These are phyloP conservation scores for Populus hybrid DNA, from an alignment of 441 rosid species.

Conservation along the genomic window DNA sequence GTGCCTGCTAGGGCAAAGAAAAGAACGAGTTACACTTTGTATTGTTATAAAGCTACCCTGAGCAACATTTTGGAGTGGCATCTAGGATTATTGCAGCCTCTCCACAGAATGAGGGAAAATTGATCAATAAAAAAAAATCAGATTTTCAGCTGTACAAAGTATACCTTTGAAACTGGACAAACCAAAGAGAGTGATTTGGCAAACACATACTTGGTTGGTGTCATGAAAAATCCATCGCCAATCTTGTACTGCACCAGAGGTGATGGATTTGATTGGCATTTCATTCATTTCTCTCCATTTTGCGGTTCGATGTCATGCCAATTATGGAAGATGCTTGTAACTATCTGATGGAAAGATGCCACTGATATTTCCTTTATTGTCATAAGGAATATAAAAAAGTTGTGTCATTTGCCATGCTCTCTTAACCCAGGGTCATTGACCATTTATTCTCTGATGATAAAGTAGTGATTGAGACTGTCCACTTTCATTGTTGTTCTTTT, in stretches of 20 bases:
- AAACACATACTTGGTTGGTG: neutral
- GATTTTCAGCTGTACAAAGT: neutral
- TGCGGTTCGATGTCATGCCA: neutral
- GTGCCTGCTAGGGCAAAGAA: too few relatives aligned
- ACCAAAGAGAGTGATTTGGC: neutral
- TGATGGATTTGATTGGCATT: neutral
- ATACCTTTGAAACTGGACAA: neutral
- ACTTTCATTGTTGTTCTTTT: constrained; percentile 43
- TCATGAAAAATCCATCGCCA: neutral
- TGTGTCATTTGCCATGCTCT: neutral
- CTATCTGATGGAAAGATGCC: neutral
- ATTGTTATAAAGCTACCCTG: neutral
- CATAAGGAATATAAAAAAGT: neutral
- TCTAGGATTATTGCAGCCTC: neutral
- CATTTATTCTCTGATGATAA: constrained; percentile 26
- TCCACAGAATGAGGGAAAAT: neutral
- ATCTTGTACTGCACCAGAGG: neutral
- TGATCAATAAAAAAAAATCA: too few relatives aligned
- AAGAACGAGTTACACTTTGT: neutral
- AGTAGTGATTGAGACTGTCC: constrained; percentile 39
- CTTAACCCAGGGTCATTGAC: constrained; percentile 26
- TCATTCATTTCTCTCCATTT: neutral
- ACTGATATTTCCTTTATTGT: neutral
- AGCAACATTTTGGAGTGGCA: neutral
- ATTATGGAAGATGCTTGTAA: neutral